phyloP scores from a whole-genome alignment of 2,329 filamentous ascomycete species.

The Exophiala sideris region DNA sequence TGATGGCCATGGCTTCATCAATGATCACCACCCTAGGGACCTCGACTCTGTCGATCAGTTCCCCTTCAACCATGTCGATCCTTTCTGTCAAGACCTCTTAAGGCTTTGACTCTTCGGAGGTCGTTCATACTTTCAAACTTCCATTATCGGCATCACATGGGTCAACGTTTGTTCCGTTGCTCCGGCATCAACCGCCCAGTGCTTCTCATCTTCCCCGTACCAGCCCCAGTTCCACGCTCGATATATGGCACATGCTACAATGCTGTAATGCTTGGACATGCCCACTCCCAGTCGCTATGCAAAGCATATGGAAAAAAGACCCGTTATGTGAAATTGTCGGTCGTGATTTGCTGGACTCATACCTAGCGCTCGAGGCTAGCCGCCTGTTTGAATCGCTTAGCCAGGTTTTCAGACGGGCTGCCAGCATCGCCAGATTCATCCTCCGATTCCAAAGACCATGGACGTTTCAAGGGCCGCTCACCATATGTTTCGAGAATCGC shows the following conservation, averaged over 20 bases:
- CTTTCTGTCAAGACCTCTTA: too few species aligned
- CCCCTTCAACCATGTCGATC: conserved; percentile 1
- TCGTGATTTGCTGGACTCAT: background rate
- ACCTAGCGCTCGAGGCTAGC: conserved; percentile 24
- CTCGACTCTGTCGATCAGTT: conserved; percentile 12
- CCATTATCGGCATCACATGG: background rate
- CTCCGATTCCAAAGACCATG: conserved; percentile 33
- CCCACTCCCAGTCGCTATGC: conserved; percentile 5
- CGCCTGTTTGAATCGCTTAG: conserved; percentile 63
- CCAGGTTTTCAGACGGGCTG: conserved; percentile 53
- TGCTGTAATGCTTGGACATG: background rate
- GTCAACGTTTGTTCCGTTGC: too few species aligned
- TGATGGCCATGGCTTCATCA: background rate
- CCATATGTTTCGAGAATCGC: conserved; percentile 88
- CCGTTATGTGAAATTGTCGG: background rate
- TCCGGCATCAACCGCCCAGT: too few species aligned
- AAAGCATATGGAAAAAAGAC: background rate
- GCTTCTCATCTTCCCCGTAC: too few species aligned
- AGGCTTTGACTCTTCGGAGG: too few species aligned
- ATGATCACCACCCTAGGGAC: conserved; percentile 2
- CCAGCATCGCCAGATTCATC: conserved; percentile 44
- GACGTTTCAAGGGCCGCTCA: conserved; percentile 64
- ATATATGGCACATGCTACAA: too few species aligned
- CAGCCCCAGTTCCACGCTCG: too few species aligned
- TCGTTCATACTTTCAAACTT: too few species aligned